Evolutionary conservation across 2,329 filamentous ascomycete genomes (phyloP), one percentile per base, ranked within the genome.

Genomic region (Fusarium protoensiforme): DNA sequence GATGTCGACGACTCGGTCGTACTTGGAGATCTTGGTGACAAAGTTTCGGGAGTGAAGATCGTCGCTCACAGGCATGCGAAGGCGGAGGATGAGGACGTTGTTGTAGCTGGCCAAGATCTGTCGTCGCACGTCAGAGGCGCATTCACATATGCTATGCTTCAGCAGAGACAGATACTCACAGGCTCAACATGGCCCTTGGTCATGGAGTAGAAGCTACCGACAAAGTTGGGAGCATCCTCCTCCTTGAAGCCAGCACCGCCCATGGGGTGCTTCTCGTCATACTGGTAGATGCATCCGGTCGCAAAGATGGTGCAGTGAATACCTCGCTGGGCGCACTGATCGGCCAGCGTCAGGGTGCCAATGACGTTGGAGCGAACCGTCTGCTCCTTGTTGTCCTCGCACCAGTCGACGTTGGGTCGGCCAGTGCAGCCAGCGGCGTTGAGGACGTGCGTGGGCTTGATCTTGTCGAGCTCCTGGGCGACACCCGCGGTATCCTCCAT

Each of bases 51-150:
- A 81, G 80, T 92, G 88, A 38, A 93, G 84, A 83, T 92, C 90
- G 78, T 92, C 90, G 75, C 88, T 90, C 69, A 92, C 90, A 43
- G 91, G 91, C 91, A 92, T 92, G 74, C 91, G 90, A 63, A 93
- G 85, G 58, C 91, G 89, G 66, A 93, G 87, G 77, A 92, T 88
- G 64, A 93, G 85, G 78, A 84, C 84, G 80, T 92, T 91, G 57
- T 82, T 83, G 82, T 92, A 92, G 77, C 86, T 81, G 78, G 90
- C 89, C 83, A 92, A 87, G 75, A 92, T 81, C 89, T 91, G 63
- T 41, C 67, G 62, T 41, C 67, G n/a, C 33, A 27, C 24, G 53
- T 57, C 33, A 57, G 53, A 57, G n/a, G 29, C 51, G 53, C 9
- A 11, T 27, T 38, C 33, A 35, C 13, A 4, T 10, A 54, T 35